Evolutionary conservation across 1,139 yeast species (phyloP), one percentile per base, ranked within the genome.

Genomic region (Magnusiomyces fungicola): DNA sequence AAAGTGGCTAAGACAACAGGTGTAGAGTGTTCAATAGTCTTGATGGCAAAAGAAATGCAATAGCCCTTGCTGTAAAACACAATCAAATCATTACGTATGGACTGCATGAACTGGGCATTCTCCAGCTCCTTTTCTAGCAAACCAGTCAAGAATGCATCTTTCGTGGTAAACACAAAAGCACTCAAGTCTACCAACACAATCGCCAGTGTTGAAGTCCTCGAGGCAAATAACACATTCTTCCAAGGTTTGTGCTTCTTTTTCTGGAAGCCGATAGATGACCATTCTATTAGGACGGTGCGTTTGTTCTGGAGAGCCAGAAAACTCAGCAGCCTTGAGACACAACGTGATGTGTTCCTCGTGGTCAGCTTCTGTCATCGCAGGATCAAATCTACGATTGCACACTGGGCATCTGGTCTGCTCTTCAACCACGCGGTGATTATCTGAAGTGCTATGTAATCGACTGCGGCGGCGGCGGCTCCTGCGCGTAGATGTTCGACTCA

Each of bases 101-200:
- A 74, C 66, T 12, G 78, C 72, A 65, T 87, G 96, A 22, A 87
- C 88, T 0, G 96, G 96, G 65, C 96, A 87, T 56, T 83, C 87
- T 6, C 94, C 88, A 21, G 76, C 82, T 0, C 96, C 94, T 64
- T 85, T 88, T 67, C 83, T 79, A 55, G 79, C 76, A 61, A 90
- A 87, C 98, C 98, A 92, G 56, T 80, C 83, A 64, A 83, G 80
- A 57, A 92, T 92, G 66, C 98, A 92, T 56, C 76, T 72, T 63
- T 89, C 88, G 64, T 94, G 99, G 65, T 87, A 94, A 43, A 90
- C 86, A 64, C 99, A 94, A 24, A 94, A 73, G 65, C 98, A 94
- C 65, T 92, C 98, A 50, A 94, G 69, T 37, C 99, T 71, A 0
- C 96, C 97, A 16, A 94, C 94, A 60, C 82, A 83, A 52, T 89